phyloP scores from a whole-genome alignment of 305 asterid genomes.

The Fraxinus platypoda region DNA sequence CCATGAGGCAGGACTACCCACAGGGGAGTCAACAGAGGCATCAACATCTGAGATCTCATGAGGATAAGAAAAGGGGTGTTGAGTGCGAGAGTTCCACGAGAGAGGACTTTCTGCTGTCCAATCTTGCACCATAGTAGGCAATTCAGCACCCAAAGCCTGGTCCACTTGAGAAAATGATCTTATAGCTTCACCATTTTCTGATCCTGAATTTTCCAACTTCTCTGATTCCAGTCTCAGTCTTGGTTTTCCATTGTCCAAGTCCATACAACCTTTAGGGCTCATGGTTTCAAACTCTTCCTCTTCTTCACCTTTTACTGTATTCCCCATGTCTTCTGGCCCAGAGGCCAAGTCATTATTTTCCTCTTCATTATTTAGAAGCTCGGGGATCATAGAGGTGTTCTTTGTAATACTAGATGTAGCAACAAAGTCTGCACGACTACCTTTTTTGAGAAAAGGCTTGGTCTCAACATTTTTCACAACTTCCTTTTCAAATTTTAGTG shows the following conservation, averaged over 20 bases:
- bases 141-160: constrained; percentile 36
- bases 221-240: constrained; percentile 23
- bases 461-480: constrained; percentile 39
- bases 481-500: constrained; percentile 51
- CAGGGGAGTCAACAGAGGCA: constrained; percentile 68
- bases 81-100: constrained; percentile 47
- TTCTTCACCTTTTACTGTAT: constrained; percentile 39
- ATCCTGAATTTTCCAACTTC: constrained; percentile 29
- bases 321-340: constrained; percentile 42
- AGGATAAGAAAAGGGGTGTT: constrained; percentile 60
- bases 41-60: constrained; percentile 77
- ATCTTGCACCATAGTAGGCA: constrained; percentile 43
- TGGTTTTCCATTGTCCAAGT: constrained; percentile 43
- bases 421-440: constrained; percentile 52
- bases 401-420: constrained; percentile 46
- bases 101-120: constrained; percentile 41
- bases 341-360: constrained; percentile 49
- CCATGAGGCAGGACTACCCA: constrained; percentile 87
- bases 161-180: constrained; percentile 35
- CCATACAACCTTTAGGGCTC: constrained; percentile 33
- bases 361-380: constrained; percentile 39
- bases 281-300: constrained; percentile 50
- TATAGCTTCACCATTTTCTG: constrained; percentile 35
- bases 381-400: constrained; percentile 38
- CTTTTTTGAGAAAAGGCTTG: constrained; percentile 66